phyloP scores from a whole-genome alignment of 768 basidiomycete species.

The Suillus luteus region DNA sequence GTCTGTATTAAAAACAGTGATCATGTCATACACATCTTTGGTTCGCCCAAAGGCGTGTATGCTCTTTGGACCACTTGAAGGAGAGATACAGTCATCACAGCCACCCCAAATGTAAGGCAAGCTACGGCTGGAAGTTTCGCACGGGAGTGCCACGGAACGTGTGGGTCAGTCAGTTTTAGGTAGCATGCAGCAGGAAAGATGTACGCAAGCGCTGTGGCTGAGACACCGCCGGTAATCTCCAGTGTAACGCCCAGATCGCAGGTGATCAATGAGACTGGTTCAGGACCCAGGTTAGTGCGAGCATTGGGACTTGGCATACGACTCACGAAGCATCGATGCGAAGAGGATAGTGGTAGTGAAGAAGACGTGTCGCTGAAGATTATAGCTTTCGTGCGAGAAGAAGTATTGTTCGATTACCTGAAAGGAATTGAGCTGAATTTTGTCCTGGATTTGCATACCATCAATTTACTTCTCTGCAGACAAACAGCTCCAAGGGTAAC shows the following conservation, averaged over 20 bases:
- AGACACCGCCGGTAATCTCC: slow-evolving; percentile 97
- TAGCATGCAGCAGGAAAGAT: slow-evolving; percentile 91
- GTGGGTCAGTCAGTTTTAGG: slow-evolving; percentile 65
- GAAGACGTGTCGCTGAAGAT: slow-evolving; percentile 80
- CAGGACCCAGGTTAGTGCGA: slow-evolving; percentile 5
- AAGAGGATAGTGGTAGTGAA: slow-evolving; percentile 87
- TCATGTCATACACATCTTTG: slow-evolving; percentile 63
- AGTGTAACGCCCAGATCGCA: slow-evolving; percentile 98
- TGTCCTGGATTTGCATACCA: background rate
- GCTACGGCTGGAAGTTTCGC: slow-evolving; percentile 72
- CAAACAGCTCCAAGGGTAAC: slow-evolving; percentile 92
- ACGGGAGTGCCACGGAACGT: slow-evolving; percentile 64
- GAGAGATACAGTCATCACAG: slow-evolving; percentile 79
- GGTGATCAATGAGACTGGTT: slow-evolving; percentile 82
- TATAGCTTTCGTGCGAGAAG: slow-evolving; percentile 87
- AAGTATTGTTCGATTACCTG: slow-evolving; percentile 96
- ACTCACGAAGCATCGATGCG: slow-evolving; percentile 78
- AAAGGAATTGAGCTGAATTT: slow-evolving; percentile 1
- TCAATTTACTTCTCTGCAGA: slow-evolving; percentile 83
- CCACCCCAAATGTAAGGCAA: slow-evolving; percentile 72
- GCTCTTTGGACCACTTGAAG: slow-evolving; percentile 75
- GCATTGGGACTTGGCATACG: background rate
- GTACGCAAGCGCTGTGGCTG: slow-evolving; percentile 88
- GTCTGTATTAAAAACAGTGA: background rate
- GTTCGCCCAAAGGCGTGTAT: slow-evolving; percentile 71